These are phyloP conservation scores for Xylaria cubensis DNA, from an alignment of 495 filamentous ascomycete species.

Conservation along the genomic window DNA sequence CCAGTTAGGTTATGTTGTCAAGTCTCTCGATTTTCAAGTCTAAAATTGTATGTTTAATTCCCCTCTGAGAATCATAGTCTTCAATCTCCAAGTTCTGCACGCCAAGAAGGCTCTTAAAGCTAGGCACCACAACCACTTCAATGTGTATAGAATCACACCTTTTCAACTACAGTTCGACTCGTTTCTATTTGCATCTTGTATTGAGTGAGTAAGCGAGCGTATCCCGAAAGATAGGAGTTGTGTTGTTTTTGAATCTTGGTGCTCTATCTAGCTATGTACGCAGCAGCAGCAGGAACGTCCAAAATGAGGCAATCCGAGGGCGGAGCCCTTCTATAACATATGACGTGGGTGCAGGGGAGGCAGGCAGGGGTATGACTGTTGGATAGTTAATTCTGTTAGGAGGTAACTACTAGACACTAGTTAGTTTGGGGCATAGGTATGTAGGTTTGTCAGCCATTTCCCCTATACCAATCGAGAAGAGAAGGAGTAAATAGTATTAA, in stretches of 20 bases:
- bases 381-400: neutral
- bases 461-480: neutral
- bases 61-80: neutral
- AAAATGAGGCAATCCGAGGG: neutral
- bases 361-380: neutral
- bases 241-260: too few species aligned
- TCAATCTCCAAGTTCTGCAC: neutral
- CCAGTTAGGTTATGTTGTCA: too few species aligned
- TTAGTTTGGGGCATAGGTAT: neutral
- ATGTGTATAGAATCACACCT: neutral
- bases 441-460: neutral
- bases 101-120: neutral
- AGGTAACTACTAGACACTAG: too few species aligned
- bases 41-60: neutral
- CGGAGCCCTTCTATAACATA: neutral
- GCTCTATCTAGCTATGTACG: neutral
- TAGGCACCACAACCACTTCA: neutral
- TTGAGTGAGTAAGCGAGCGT: neutral
- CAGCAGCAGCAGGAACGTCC: slow-evolving; percentile 1
- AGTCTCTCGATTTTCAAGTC: neutral
- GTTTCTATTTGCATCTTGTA: neutral
- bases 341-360: neutral
- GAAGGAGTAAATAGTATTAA: neutral
- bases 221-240: neutral
- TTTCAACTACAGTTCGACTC: neutral